Conservation (phyloP, 1,284 basidiomycete species). For the Filobasidium uniguttulatum region DNA sequence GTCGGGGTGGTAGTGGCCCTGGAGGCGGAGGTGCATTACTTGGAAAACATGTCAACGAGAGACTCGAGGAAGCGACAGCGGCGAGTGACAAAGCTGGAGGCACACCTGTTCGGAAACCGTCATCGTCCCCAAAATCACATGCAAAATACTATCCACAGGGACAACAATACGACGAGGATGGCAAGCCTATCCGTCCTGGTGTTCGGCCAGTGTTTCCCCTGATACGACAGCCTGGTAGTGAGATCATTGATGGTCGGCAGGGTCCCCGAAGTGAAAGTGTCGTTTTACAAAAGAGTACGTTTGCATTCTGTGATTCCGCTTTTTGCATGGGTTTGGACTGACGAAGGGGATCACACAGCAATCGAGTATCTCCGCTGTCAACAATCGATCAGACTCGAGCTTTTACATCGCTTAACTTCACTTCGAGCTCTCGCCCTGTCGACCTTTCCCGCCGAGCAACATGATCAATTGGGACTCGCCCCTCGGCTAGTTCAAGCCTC, state of each 20-base stretch:
- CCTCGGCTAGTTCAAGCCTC: not conserved
- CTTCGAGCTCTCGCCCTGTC: not conserved
- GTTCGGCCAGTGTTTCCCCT: not conserved
- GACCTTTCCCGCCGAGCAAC: not conserved
- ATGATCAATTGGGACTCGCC: not conserved
- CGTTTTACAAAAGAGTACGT: conserved; percentile 10
- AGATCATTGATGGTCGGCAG: conserved; percentile 3
- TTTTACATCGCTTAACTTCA: not conserved
- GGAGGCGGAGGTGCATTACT: conserved; percentile 9
- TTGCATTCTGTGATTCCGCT: no score
- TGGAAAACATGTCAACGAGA: not conserved
- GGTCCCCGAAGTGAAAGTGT: conserved; percentile 9
- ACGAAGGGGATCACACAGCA: not conserved
- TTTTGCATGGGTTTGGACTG: not conserved
- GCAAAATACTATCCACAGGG: not conserved
- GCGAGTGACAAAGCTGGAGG: not conserved
- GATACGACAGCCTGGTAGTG: not conserved
- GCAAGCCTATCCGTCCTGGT: not conserved
- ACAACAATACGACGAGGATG: not conserved
- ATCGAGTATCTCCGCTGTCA: conserved; percentile 1
- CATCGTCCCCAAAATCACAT: not conserved
- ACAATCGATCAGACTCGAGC: not conserved
- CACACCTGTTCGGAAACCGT: not conserved
- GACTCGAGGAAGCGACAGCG: no score
- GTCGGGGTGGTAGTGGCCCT: conserved; percentile 8